Conservation (phyloP, 345 rosid species). For the Litchi chinensis region DNA sequence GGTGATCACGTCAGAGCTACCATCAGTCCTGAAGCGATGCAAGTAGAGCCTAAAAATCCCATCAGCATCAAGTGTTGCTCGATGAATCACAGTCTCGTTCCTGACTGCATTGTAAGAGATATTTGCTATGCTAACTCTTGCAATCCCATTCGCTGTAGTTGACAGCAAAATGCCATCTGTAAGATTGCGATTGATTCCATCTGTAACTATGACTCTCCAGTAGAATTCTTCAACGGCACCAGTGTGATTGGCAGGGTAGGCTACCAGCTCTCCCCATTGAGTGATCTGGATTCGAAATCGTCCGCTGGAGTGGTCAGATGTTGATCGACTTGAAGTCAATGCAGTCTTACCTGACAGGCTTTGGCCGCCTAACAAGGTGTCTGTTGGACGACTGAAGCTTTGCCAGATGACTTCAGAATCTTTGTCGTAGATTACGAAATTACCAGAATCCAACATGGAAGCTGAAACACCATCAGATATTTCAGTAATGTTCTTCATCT, state of each 20-base stretch:
- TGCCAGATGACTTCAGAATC: neutral
- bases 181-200: too few relatives aligned
- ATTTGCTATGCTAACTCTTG: too few relatives aligned
- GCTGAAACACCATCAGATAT: conserved; percentile 10
- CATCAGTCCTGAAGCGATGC: too few relatives aligned
- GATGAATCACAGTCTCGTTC: too few relatives aligned
- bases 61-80: too few relatives aligned
- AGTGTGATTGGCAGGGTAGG: neutral
- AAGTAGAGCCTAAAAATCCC: too few relatives aligned
- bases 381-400: conserved; percentile 5
- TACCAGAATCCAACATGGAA: conserved; percentile 35
- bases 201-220: too few relatives aligned
- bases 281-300: neutral
- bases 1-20: too few relatives aligned
- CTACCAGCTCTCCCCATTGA: neutral
- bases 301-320: neutral
- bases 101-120: too few relatives aligned
- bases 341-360: neutral
- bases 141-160: too few relatives aligned
- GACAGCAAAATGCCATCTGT: too few relatives aligned
- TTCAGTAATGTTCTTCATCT: neutral
- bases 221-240: too few relatives aligned
- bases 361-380: conserved; percentile 12
- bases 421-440: conserved; percentile 21
- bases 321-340: neutral